These are phyloP conservation scores for Adansonia madagascariensis DNA, from an alignment of 441 rosid species.

Conservation along the genomic window DNA sequence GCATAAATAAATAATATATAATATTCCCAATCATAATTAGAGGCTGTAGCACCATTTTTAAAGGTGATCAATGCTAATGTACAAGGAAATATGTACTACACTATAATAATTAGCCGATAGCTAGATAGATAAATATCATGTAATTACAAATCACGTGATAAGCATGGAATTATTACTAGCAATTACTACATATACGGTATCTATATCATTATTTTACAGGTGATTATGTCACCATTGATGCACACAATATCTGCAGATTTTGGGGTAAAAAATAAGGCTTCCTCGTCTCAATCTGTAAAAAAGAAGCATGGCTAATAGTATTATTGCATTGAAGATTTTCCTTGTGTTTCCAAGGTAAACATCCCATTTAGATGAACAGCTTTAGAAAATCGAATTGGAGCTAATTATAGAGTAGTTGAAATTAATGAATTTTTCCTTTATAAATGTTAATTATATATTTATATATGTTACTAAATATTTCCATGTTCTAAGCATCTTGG, in stretches of 20 bases:
- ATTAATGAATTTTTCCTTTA: too few relatives aligned
- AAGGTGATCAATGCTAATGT: not conserved
- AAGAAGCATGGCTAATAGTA: too few relatives aligned
- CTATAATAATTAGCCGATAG: not conserved
- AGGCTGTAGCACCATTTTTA: not conserved
- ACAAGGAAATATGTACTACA: not conserved
- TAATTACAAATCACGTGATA: conserved; percentile 15
- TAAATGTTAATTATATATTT: too few relatives aligned
- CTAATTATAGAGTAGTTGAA: not conserved
- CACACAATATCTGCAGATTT: not conserved
- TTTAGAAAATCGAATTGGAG: not conserved
- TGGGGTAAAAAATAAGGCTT: not conserved
- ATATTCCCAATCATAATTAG: not conserved
- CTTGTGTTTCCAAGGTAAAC: not conserved
- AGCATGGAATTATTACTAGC: not conserved
- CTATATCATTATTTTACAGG: too few relatives aligned
- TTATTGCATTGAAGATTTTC: conserved; percentile 2
- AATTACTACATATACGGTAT: too few relatives aligned
- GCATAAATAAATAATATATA: not conserved
- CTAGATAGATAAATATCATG: not conserved
- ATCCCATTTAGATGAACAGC: not conserved
- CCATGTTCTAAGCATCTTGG: too few relatives aligned
- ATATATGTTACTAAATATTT: too few relatives aligned
- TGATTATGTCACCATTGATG: not conserved
- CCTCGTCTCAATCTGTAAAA: not conserved